Evolutionary conservation across 768 basidiomycete species (phyloP).

Genomic region (Dictyophora rubrovolvata): DNA sequence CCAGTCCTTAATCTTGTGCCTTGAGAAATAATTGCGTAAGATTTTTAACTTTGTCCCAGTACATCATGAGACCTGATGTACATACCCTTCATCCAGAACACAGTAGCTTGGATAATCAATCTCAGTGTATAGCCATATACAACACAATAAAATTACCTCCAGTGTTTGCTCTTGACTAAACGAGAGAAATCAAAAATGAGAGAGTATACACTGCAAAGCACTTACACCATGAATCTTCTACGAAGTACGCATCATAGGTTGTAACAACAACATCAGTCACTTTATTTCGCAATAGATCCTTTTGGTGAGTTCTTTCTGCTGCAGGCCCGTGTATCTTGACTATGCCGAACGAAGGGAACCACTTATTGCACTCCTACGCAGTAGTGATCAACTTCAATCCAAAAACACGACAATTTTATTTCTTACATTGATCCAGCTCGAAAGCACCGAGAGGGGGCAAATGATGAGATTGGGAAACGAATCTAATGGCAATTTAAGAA

Average conservation of each 20-base stretch:
- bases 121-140: background rate
- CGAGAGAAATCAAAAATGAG: background rate
- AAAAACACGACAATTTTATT: background rate
- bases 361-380: constrained; percentile 40
- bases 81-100: constrained; percentile 48
- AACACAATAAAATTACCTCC: constrained; percentile 24
- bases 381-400: background rate
- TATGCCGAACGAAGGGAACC: constrained; percentile 41
- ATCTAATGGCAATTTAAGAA: background rate
- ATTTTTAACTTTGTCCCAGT: constrained; percentile 19
- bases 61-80: background rate
- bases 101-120: constrained; percentile 21
- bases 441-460: constrained; percentile 60
- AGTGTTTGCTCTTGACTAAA: constrained; percentile 41
- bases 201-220: background rate
- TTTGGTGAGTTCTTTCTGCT: constrained; percentile 46
- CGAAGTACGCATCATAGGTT: constrained; percentile 56
- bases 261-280: constrained; percentile 53
- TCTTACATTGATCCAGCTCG: constrained; percentile 45
- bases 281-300: constrained; percentile 30
- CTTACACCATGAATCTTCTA: constrained; percentile 41
- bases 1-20: constrained; percentile 62
- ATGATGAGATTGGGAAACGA: constrained; percentile 54
- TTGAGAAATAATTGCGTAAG: constrained; percentile 19
- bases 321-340: constrained; percentile 54